Base-by-base conservation (phyloP, 805 yeast species). In the Candida pini region DNA sequence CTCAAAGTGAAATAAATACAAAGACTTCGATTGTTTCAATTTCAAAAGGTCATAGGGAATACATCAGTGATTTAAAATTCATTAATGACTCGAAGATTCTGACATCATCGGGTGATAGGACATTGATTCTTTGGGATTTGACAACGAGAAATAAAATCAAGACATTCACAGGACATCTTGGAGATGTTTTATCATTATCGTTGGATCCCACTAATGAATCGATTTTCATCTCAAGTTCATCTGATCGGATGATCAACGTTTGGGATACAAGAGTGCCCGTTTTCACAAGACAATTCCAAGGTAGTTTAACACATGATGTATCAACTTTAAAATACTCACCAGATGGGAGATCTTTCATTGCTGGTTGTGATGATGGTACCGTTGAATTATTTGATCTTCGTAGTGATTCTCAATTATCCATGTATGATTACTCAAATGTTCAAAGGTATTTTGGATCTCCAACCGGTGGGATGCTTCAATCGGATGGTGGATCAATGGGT, bases 61-160 rank as follows among this genome's bases (percentile, higher is more conserved):
- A 87, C 53, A 73, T 89, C 5, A 77, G 90, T 0, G 86, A 78
- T 44, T 68, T 84, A 41, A 78, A 75, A 30, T 89, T 87, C 51
- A 37, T 81, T n/a, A 64, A 66, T 35, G 72, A 80, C 40, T 58
- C 68, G 5, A 65, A 64, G 19, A 54, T 86, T 0, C 49, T 87
- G 13, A 83, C 95, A 0, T 71, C 81, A 1, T 78, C 89, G 26
- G 96, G 95, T 3, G 97, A 88, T 55, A 73, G 79, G 78, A 76
- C 90, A 1, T 73, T 86, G 48, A 69, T 72, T 1, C 54, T 79
- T 34, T 89, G 96, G 96, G 95, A 89, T 56, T 66, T 86, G 17
- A 64, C 69, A 8, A 74, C 73, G 44, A 80, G 84, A 1, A 63
- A 62, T 15, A 66, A 69, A 43, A 58, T 66, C 1, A 62, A 75